Evolutionary conservation across 2,329 filamentous ascomycete species (phyloP), one percentile per base, ranked within the genome.

Genomic region (Ophiocordyceps polyrhachis-furcata): DNA sequence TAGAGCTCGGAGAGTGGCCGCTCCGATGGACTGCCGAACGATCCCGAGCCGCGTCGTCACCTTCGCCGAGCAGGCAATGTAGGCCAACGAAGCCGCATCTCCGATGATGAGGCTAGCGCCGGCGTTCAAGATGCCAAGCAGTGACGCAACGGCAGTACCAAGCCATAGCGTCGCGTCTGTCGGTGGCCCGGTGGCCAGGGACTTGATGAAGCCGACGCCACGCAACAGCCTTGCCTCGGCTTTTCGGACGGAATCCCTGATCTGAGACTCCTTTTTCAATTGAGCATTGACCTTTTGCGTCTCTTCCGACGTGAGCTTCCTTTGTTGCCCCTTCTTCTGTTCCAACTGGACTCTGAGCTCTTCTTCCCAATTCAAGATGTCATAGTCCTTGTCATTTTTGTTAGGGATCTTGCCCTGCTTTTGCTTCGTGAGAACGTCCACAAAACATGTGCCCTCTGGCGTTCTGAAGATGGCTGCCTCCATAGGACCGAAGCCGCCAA

Each of bases 361-460:
- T 58, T 89, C 83, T 62, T 98, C 91, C 91, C 93, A 98, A 62
- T 94, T 95, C 38, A 95, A 63, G 1, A 86, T 93, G 53, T 98
- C 86, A 54, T 95, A 94, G 58, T 96, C 91, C 59, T 93, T 95
- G 43, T 77, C 81, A 55, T 86, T 94, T 64, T 94, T 96, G 62
- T 87, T 81, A 3, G 86, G 78, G 2, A 81, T 65, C 35, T 70
- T 67, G 48, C 75, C 75, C 47, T 77, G 76, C 1, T 78, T 68
- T 58, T 93, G 93, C 57, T 85, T 88, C 31, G 82, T 84, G 6
- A 98, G 71, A 0, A 96, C 84, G 61, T 98, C 91, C 19, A 98
- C 72, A 53, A 93, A 96, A 14, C 80, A 74, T 1, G 81, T 88
- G 2, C 87, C 89, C 58, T 93, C 86, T 1, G 87, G 82, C 0